Conservation (phyloP, 75 land plant species). For the Pinus albicaulis region DNA sequence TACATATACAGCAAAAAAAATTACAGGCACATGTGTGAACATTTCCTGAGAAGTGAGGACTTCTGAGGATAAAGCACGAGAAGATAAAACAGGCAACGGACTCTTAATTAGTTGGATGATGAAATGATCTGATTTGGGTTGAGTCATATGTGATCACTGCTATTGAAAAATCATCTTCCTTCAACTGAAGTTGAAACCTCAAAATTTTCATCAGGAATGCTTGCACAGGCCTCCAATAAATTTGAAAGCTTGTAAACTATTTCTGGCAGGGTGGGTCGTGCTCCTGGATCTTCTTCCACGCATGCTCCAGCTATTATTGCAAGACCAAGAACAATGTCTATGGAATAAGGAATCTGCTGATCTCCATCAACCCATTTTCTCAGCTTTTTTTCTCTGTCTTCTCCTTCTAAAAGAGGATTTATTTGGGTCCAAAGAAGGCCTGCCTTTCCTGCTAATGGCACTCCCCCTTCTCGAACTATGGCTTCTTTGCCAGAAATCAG, state of each 20-base stretch:
- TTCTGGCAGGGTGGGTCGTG: slow-evolving; percentile 60
- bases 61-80: neutral
- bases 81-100: neutral
- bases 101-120: neutral
- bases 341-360: slow-evolving; percentile 29
- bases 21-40: too few species aligned
- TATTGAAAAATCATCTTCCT: neutral
- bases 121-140: neutral
- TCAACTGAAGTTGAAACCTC: neutral
- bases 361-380: slow-evolving; percentile 55
- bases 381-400: slow-evolving; percentile 34
- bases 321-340: slow-evolving; percentile 47
- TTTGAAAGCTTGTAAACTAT: slow-evolving; percentile 33
- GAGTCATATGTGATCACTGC: neutral
- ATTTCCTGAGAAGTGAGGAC: neutral
- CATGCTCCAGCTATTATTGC: slow-evolving; percentile 57
- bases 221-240: neutral
- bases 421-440: slow-evolving; percentile 29
- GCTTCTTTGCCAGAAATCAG: slow-evolving; percentile 65
- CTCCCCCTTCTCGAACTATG: slow-evolving; percentile 16
- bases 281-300: slow-evolving; percentile 40
- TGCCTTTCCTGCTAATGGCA: slow-evolving; percentile 14
- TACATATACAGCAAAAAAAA: neutral
- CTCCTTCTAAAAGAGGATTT: slow-evolving; percentile 15
- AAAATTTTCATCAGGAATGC: neutral